A percentile compares a stretch with the other conserved stretches of the same genome.
phyloP scores from a whole-genome alignment of 306 rosid genomes.

The apple (Malus domestica) region ASM211411v1 NC_041791.1:36188001-36188500 shows the following conservation, averaged over 20 bases:
- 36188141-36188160: slow-evolving; percentile 36
- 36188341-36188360: neutral
- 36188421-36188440: neutral
- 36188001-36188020: slow-evolving; percentile 24
- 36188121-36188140: slow-evolving; percentile 43
- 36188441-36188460: neutral
- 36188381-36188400: neutral
- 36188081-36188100: slow-evolving; percentile 18
- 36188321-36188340: neutral
- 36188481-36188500: neutral
- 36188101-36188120: slow-evolving; percentile 75
- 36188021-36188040: neutral
- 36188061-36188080: neutral
- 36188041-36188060: neutral
- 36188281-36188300: neutral
- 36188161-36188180: slow-evolving; percentile 46
- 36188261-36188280: too few relatives aligned
- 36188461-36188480: neutral
- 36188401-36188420: neutral
- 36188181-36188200: neutral
- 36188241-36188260: neutral
- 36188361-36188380: neutral
- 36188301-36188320: neutral
- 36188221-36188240: neutral
- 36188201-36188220: neutral